Base-by-base conservation (phyloP, 2,329 filamentous ascomycete species). In the Aspergillus caelatus region DNA sequence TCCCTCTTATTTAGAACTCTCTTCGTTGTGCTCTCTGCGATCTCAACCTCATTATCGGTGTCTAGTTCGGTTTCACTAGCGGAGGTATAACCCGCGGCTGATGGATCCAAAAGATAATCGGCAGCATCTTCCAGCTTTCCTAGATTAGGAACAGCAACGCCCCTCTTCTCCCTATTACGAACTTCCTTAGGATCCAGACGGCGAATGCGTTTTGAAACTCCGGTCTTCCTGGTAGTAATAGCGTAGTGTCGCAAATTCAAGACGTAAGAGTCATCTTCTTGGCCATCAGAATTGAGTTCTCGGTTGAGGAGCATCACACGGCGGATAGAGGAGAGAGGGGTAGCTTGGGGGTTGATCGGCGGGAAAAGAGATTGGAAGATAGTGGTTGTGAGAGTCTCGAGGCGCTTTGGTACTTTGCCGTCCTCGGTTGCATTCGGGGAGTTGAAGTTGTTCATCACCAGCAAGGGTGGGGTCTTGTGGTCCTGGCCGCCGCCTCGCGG, bases 391-490 rank as follows among this genome's bases (percentile, higher is more conserved):
- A 99, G 89, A 28, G 91, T 90, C 80, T 99, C 95, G 73, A 99
- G 91, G 71, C 97, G 94, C 75, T 93, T 96, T 6, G 94, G 93
- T n/a, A 96, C 89, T 65, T 90, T 85, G 34, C 86, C 79, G 62
- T 88, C 86, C 64, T 81, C 76, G 61, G 80, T 75, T 57, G 79
- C 77, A 66, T 84, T 83, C 32, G 90, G 85, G 4, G 89, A 90
- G 45, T 87, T 87, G 78, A 99, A 97, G 78, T 97, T 97, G 82
- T 99, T 99, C 95, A 99, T 98, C 69, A 99, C 95, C 52, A 99
- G 86, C 80, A 98, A 80, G 66, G 95, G 95, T 8, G 95, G 89
- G 50, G 89, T 93, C 62, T 91, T 84, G 72, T 92, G 96, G 77
- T 97, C 93, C 76, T 94, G 94, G 67, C 91, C 92, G 55, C 90